Evolutionary conservation across 1,284 basidiomycete species (phyloP).

Genomic region (Moniliophthora roreri): DNA sequence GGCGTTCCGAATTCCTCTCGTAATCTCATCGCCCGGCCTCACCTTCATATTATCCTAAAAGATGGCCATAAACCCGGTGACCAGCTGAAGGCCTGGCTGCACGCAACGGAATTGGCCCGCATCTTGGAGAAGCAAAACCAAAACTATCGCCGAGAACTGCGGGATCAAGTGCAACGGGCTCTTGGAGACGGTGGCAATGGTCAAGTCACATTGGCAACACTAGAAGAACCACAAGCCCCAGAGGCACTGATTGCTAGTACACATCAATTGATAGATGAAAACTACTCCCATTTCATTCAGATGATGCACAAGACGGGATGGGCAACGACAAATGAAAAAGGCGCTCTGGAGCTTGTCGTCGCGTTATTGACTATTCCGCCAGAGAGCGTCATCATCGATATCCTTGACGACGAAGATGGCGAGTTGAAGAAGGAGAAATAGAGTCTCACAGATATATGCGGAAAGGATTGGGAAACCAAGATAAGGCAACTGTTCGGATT

Average conservation of each 20-base stretch:
- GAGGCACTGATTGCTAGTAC: neutral
- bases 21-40: slow-evolving; percentile 13
- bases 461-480: neutral
- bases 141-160: neutral
- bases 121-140: neutral
- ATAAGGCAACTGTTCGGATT: no score
- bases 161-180: neutral
- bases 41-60: slow-evolving; percentile 47
- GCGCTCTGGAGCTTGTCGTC: slow-evolving; percentile 4
- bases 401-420: neutral
- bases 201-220: neutral
- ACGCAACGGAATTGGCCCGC: slow-evolving; percentile 33
- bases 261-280: slow-evolving; percentile 1
- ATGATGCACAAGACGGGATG: slow-evolving; percentile 10
- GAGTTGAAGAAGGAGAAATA: slow-evolving; percentile 11
- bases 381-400: slow-evolving; percentile 5
- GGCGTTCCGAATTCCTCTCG: slow-evolving; percentile 8
- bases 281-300: slow-evolving; percentile 7
- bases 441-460: neutral
- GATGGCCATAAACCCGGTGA: slow-evolving; percentile 44
- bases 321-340: neutral
- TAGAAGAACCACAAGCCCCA: neutral
- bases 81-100: slow-evolving; percentile 58
- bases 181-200: neutral
- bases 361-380: slow-evolving; percentile 11